A percentile compares a stretch with the other conserved stretches of the same genome.
Evolutionary conservation across 805 yeast species (phyloP).

Genomic region (Phaffomyces thermotolerans): DNA sequence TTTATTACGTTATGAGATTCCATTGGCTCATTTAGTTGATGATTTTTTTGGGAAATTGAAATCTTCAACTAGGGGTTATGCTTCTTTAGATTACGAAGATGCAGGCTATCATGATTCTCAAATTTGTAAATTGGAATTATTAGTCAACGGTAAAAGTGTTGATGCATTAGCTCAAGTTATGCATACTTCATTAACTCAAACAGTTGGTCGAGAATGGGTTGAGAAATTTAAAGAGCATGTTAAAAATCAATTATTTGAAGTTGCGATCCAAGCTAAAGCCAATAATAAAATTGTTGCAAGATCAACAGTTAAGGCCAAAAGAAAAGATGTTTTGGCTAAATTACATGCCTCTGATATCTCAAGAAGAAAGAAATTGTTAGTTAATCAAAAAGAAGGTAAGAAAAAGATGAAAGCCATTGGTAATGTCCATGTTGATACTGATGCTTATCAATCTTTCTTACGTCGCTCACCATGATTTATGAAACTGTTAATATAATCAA

Average conservation of each 20-base stretch:
- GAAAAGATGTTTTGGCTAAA: slow-evolving; percentile 92
- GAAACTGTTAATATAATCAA: background rate
- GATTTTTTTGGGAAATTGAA: slow-evolving; percentile 93
- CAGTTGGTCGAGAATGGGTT: slow-evolving; percentile 76
- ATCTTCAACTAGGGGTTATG: slow-evolving; percentile 86
- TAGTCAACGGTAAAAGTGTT: slow-evolving; percentile 82
- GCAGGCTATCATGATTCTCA: slow-evolving; percentile 78
- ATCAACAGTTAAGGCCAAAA: slow-evolving; percentile 86
- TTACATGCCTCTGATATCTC: slow-evolving; percentile 91
- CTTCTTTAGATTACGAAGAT: slow-evolving; percentile 91
- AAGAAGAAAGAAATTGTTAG: slow-evolving; percentile 80
- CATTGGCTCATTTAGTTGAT: slow-evolving; percentile 85
- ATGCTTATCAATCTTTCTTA: slow-evolving; percentile 84
- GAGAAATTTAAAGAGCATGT: slow-evolving; percentile 72
- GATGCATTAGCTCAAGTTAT: slow-evolving; percentile 90
- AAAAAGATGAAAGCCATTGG: slow-evolving; percentile 77
- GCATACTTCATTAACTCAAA: slow-evolving; percentile 72
- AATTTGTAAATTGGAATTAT: slow-evolving; percentile 77
- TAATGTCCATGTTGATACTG: slow-evolving; percentile 67
- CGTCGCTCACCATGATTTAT: slow-evolving; percentile 16
- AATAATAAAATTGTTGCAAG: slow-evolving; percentile 77
- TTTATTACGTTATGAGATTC: slow-evolving; percentile 68
- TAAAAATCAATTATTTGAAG: slow-evolving; percentile 82
- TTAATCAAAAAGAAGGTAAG: slow-evolving; percentile 91
- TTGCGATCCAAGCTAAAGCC: slow-evolving; percentile 84